Evolutionary conservation across 129 eudicot genomes (phyloP).

Genomic region (Helichrysum umbraculigerum): DNA sequence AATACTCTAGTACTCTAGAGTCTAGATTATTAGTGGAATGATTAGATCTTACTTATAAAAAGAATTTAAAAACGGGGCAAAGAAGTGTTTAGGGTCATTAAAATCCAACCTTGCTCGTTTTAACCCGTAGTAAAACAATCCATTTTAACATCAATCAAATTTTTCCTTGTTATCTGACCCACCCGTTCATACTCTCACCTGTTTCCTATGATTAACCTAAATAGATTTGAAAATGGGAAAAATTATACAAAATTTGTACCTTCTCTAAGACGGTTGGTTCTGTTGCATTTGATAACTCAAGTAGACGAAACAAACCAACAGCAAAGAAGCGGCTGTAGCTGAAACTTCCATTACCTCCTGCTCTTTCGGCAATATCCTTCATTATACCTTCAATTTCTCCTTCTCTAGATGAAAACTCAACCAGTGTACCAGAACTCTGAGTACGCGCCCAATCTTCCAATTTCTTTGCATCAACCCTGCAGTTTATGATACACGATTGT

Average conservation of each 20-base stretch:
- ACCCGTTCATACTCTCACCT: neutral
- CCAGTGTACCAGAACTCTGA: slow-evolving; percentile 64
- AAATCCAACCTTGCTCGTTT: neutral
- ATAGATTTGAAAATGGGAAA: neutral
- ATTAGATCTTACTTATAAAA: neutral
- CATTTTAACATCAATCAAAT: neutral
- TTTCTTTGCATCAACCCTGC: slow-evolving; percentile 80
- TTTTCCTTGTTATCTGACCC: neutral
- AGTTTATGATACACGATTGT: neutral
- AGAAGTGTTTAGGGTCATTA: neutral
- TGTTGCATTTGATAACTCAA: slow-evolving; percentile 80
- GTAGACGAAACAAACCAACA: slow-evolving; percentile 92
- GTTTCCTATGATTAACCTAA: neutral
- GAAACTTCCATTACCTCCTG: slow-evolving; percentile 67
- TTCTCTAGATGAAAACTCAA: slow-evolving; percentile 74
- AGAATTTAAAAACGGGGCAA: neutral
- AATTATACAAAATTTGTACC: slow-evolving; percentile 35
- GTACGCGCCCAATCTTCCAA: slow-evolving; percentile 86
- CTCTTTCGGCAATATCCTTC: slow-evolving; percentile 93
- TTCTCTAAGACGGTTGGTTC: slow-evolving; percentile 85
- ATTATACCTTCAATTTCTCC: slow-evolving; percentile 73
- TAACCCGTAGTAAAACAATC: neutral
- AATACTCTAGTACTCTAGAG: neutral
- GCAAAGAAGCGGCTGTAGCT: slow-evolving; percentile 98
- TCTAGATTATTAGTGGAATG: neutral